Evolutionary conservation across 2,329 filamentous ascomycete genomes (phyloP).

Genomic region (Periconia digitata): DNA sequence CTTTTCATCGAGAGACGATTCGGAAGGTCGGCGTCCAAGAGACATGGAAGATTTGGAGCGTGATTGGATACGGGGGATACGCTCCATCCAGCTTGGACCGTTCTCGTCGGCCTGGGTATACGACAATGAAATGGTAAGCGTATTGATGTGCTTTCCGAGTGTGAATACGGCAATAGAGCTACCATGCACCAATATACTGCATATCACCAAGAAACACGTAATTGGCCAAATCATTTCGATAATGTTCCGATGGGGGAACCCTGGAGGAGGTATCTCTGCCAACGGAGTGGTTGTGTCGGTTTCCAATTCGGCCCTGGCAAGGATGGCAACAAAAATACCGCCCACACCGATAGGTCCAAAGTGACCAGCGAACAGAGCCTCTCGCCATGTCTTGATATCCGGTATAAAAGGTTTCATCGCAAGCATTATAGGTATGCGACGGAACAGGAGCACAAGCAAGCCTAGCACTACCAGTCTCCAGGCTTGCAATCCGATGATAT

Average conservation of each 20-base stretch:
- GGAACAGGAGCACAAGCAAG: constrained; percentile 92
- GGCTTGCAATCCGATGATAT: constrained; percentile 70
- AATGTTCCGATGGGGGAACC: constrained; percentile 66
- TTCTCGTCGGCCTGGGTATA: constrained; percentile 91
- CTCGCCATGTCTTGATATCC: constrained; percentile 96
- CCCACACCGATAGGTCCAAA: constrained; percentile 98
- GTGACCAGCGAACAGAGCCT: constrained; percentile 93
- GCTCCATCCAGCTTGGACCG: constrained; percentile 91
- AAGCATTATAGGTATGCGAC: constrained; percentile 94
- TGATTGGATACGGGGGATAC: constrained; percentile 79
- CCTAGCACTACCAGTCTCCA: constrained; percentile 94
- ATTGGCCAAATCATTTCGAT: constrained; percentile 94
- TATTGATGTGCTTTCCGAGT: constrained; percentile 97
- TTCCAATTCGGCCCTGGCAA: constrained; percentile 90
- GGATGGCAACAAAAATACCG: constrained; percentile 90
- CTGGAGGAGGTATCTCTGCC: constrained; percentile 59
- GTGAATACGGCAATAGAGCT: constrained; percentile 99
- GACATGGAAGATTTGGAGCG: constrained; percentile 81
- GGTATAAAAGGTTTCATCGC: constrained; percentile 88
- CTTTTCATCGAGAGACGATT: constrained; percentile 59
- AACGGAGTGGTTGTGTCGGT: constrained; percentile 74
- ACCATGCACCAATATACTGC: constrained; percentile 92
- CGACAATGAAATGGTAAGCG: constrained; percentile 89
- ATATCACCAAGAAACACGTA: constrained; percentile 87
- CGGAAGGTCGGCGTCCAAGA: constrained; percentile 60